Evolutionary conservation across 805 yeast genomes (phyloP), one percentile per base, ranked within the genome.

Genomic region (Cyberlindnera xylosilytica): DNA sequence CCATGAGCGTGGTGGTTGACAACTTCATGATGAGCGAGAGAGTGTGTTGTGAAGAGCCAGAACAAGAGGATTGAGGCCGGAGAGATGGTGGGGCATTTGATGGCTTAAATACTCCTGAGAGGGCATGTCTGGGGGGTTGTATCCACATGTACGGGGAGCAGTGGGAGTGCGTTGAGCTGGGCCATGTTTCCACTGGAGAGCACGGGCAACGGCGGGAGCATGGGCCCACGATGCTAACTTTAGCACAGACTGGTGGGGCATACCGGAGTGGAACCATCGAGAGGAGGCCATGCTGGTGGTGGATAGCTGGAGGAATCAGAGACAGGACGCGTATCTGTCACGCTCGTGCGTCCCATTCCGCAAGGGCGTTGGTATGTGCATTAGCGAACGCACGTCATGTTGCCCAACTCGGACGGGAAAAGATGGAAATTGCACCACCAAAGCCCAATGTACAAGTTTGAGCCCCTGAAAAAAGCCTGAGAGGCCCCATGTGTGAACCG

Each of bases 281-380:
- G n/a, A n/a, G n/a, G n/a, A n/a, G n/a, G n/a, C n/a, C n/a, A n/a
- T n/a, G n/a, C n/a, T n/a, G n/a, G n/a, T n/a, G n/a, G n/a, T n/a
- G n/a, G n/a, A n/a, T n/a, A n/a, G n/a, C n/a, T n/a, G n/a, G n/a
- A n/a, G n/a, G n/a, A n/a, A n/a, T n/a, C n/a, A n/a, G 10, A 27
- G 16, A 16, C 8, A 9, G 18, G 8, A 29, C 17, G 15, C 28
- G 41, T 11, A 38, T 13, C 41, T 19, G 32, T 17, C 16, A 16
- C 8, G 29, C 29, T 26, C n/a, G 29, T 13, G 29, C 29, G 29
- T 26, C 19, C 19, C 32, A 29, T 29, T 29, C 32, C 32, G 32
- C 18, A 19, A 4, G 13, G 34, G 18, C 38, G 42, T 34, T 33
- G 42, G 42, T 39, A 39, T 39, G 42, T 34, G 38, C 38, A 31